Evolutionary conservation across 495 filamentous ascomycete genomes (phyloP), one percentile per base, ranked within the genome.

Genomic region (Penicillium antarcticum): DNA sequence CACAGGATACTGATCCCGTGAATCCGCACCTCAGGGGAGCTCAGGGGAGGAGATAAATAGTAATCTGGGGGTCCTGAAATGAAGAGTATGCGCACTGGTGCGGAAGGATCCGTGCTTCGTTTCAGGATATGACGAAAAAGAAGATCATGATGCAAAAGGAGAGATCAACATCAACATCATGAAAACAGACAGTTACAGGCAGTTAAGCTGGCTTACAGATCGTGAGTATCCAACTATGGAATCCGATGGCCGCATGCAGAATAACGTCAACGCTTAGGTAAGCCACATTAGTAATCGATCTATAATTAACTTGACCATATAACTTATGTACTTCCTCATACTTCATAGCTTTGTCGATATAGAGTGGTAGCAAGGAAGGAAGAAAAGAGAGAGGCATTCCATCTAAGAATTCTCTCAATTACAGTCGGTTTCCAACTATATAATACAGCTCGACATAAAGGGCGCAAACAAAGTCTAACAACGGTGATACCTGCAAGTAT

Each of bases 61-160:
- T 23, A 40, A 46, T 43, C 21, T 46, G 47, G 41, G 48, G 33
- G 46, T 14, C 26, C 48, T 56, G 40, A 51, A 54, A 55, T 29
- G 13, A 37, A 41, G 59, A 34, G 42, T 42, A 56, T 57, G 32
- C 52, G 54, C 37, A 42, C 53, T 44, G 46, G 41, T 59, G 55
- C 61, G 45, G 58, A 58, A 52, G 55, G 70, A 74, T 69, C 69
- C 64, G 69, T 72, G 71, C 67, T 68, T 56, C 54, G 71, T 72
- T 69, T 72, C 66, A 71, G 60, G 61, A 48, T 36, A 23, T 17
- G 17, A 21, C 45, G 29, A 37, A 44, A 43, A 56, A 17, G 13
- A 49, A 37, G 45, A 57, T 35, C 46, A 54, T 48, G 48, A 26
- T 19, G 14, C 14, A 46, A 46, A 39, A 42, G 35, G 32, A 55